Evolutionary conservation across 805 yeast species (phyloP).

Genomic region (Kodamaea jinghongensis): DNA sequence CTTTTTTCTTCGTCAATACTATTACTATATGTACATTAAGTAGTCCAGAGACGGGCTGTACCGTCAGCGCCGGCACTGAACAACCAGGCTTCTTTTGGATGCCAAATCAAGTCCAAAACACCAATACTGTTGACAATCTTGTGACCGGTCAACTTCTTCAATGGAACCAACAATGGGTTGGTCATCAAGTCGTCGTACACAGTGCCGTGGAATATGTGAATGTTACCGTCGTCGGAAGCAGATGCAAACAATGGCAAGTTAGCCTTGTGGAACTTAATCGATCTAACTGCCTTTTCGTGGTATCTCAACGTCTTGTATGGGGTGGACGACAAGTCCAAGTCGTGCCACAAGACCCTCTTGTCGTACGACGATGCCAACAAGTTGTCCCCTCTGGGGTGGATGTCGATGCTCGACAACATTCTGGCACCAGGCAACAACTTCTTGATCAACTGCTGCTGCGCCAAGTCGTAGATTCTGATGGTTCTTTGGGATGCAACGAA

Average conservation of each 20-base stretch:
- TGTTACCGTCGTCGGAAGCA: constrained; percentile 89
- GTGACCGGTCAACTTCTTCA: constrained; percentile 92
- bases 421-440: constrained; percentile 93
- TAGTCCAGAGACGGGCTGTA: constrained; percentile 94
- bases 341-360: constrained; percentile 96
- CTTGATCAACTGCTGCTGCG: constrained; percentile 79
- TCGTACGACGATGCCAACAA: constrained; percentile 90
- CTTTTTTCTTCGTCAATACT: no score
- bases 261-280: constrained; percentile 81
- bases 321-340: constrained; percentile 79
- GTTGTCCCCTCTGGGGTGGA: constrained; percentile 96
- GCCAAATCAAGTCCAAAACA: constrained; percentile 87
- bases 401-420: constrained; percentile 87
- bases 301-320: constrained; percentile 95
- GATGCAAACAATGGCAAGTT: constrained; percentile 88
- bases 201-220: constrained; percentile 94
- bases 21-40: constrained; percentile 29
- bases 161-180: constrained; percentile 92
- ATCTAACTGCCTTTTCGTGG: constrained; percentile 92
- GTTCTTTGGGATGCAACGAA: constrained; percentile 94
- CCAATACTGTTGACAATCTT: constrained; percentile 77
- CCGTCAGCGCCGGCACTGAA: constrained; percentile 97
- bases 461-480: constrained; percentile 83
- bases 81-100: constrained; percentile 97
- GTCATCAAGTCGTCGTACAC: constrained; percentile 95